Evolutionary conservation across 73 alveolate species (phyloP), one percentile per base, ranked within the genome.

Genomic region (Paramecium tetraurelia): DNA sequence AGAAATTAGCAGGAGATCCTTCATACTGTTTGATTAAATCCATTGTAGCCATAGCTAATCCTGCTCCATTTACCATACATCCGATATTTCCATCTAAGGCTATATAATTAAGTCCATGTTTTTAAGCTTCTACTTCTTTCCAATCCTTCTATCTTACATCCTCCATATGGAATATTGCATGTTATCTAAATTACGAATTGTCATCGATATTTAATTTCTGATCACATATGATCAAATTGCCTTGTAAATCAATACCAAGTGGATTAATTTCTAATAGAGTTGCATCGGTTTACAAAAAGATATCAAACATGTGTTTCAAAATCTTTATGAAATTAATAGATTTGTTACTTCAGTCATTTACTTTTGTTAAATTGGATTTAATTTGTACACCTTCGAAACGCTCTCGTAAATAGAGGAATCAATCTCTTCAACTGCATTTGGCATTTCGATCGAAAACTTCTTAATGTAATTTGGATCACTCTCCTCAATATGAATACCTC

Each of bases 31-130:
- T 71, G 76, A 95, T 92, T 29, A 96, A 44, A 68, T 92, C 99
- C 99, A 98, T 98, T 31, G 99, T 98, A 27, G 99, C 98, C 99
- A 98, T 98, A 22, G 99, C 99, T 18, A 98, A 96, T 7, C 99
- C 99, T 9, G 99, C 99, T 27, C 99, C 99, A 59, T 98, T 98
- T 83, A 98, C 99, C 96, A 98, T 92, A 95, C 99, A 98, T 11
- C 99, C 99, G 35, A 96, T 96, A 77, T 89, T 90, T 18, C 98
- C 98, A 43, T 95, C 97, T 43, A 96, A 93, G 1, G 96, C 92
- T 48, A 96, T 92, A 57, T 96, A 96, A 77, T 94, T 96, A 44
- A 96, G 88, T 50, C 95, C 94, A 72, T 75, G 85, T 53, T 96
- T 36, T 21, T 88, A 86, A 7, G 98, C 98, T 46, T 93, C 95